Base-by-base conservation (phyloP, 129 eudicot genomes). In the Flaveria linearis region DNA sequence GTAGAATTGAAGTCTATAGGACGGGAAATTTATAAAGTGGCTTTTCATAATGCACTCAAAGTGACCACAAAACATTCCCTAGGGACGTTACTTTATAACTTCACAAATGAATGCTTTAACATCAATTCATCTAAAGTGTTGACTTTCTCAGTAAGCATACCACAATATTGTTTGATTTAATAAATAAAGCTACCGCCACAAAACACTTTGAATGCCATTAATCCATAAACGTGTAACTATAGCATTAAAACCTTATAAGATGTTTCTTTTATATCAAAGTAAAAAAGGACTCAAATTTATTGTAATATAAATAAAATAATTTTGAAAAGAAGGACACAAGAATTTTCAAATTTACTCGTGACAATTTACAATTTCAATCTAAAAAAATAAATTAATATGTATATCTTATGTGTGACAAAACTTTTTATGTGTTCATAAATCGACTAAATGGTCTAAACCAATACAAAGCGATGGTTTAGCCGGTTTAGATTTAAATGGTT, bases 41-140 rank as follows among this genome's bases (percentile, higher is more conserved):
- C 73, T 80, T 67, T 80, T 41, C 16, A 80, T 46, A 52, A 39
- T 41, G 28, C 67, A 73, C 83, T 80, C 60, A 80, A 80, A 80
- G 78, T 80, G 79, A 72, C 47, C 72, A 55, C n/a, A 79, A 73
- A 73, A 73, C 79, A 80, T 80, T 80, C 83, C 79, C 51, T 64
- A 64, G 51, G 78, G 79, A 73, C 74, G 69, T 80, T 73, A 80
- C 79, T 73, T 65, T 65, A 67, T 36, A 80, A 60, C 73, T 57
- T 74, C 43, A 66, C 45, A 53, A 73, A 50, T 33, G 39, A 80
- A 72, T 52, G 51, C 83, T 64, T 73, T 10, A 26, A 72, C 69
- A 61, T 49, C 20, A 66, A 79, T 72, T 79, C 33, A 36, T 67
- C 71, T 60, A 53, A 73, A 80, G 52, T 57, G 69, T 80, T 65